Base-by-base conservation (phyloP, 2,329 filamentous ascomycete species). In the Byssochlamys sp. region DNA sequence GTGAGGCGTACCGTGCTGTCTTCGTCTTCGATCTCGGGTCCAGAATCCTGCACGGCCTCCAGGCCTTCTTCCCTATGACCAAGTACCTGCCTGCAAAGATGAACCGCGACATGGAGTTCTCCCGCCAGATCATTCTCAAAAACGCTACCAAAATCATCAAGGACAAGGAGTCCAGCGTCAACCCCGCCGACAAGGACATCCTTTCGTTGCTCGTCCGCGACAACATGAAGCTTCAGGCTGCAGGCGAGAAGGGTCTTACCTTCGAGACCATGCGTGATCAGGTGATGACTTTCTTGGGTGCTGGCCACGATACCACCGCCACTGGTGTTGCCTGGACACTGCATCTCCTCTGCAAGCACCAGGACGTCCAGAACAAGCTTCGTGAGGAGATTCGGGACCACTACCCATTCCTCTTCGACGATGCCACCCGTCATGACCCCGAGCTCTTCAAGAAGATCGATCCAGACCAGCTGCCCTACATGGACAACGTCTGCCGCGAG, bases 401-500 rank as follows among this genome's bases (percentile, higher is more conserved):
- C 60, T 62, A 72, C 67, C 69, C 72, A 3, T 71, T 74, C 63
- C 66, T 78, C 19, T 76, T 78, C 58, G 66, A 75, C 57, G 61
- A 61, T 1, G 55, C 65, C 2, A 58, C 60, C 5, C 68, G 72
- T 10, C 68, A 72, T 55, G 67, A 73, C 54, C 56, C 62, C 2
- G 64, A 62, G 2, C 58, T 64, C 12, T 60, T 73, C 49, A 66
- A 63, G 12, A 64, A 66, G 2, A 69, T 71, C 0, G 73, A 78
- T 55, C 68, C 70, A 0, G 72, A 78, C 60, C 63, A 67, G 52
- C 66, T 79, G 2, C 75, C 75, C 0, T 79, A 74, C 62, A 67
- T 79, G 4, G 74, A 78, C 60, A 77, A 77, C 55, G 72, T 79
- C 45, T 77, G 76, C 68, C 73, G 74, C 55, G 77, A 80, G 64